Evolutionary conservation across 2,329 filamentous ascomycete species (phyloP).

Genomic region (Akanthomyces uredinophilus): DNA sequence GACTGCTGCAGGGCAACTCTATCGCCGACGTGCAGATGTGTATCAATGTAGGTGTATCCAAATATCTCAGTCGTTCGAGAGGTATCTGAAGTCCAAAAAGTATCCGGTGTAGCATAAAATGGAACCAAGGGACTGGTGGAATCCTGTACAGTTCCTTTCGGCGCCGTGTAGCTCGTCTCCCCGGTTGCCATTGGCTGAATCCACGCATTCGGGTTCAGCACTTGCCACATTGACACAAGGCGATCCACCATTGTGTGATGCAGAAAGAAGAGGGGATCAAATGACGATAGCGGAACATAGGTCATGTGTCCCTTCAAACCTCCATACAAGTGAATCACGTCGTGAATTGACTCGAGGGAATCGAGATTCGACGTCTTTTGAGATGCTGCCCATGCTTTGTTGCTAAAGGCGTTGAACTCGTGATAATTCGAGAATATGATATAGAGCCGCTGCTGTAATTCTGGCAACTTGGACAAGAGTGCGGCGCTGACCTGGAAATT

Average conservation of each 20-base stretch:
- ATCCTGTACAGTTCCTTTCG: slow-evolving; percentile 49
- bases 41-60: slow-evolving; percentile 72
- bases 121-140: slow-evolving; percentile 57
- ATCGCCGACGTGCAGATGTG: slow-evolving; percentile 24
- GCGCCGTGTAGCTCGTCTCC: slow-evolving; percentile 58
- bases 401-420: slow-evolving; percentile 65
- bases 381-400: slow-evolving; percentile 55
- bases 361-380: slow-evolving; percentile 48
- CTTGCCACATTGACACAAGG: slow-evolving; percentile 72
- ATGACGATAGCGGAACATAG: slow-evolving; percentile 66
- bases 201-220: slow-evolving; percentile 63
- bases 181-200: slow-evolving; percentile 50
- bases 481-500: slow-evolving; percentile 51
- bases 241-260: slow-evolving; percentile 75
- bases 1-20: slow-evolving; percentile 27
- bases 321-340: slow-evolving; percentile 55
- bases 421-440: slow-evolving; percentile 63
- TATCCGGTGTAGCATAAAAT: slow-evolving; percentile 53
- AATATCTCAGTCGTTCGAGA: slow-evolving; percentile 56
- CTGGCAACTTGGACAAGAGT: slow-evolving; percentile 40
- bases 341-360: slow-evolving; percentile 61
- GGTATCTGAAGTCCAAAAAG: slow-evolving; percentile 63
- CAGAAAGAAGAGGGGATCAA: slow-evolving; percentile 74
- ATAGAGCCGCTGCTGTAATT: slow-evolving; percentile 59
- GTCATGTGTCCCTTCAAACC: slow-evolving; percentile 64